Evolutionary conservation across 2,329 filamentous ascomycete genomes (phyloP).

Genomic region (Ascochyta pisi): DNA sequence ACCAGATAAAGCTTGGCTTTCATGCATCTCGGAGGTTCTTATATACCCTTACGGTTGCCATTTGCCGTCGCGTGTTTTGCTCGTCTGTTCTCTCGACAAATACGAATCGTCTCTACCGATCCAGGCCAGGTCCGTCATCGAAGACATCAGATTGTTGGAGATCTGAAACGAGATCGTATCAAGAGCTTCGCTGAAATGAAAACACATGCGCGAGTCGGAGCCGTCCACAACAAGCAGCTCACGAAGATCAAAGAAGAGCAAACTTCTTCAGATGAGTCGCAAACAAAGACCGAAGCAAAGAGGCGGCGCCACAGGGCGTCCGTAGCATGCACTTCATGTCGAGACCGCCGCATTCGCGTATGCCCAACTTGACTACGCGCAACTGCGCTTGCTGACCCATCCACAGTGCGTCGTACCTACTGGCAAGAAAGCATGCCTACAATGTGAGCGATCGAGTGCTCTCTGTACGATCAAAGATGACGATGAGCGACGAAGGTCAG

Average conservation of each 20-base stretch:
- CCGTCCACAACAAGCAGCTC: neutral
- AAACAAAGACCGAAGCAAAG: conserved; percentile 29
- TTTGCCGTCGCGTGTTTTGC: neutral
- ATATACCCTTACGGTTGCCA: conserved; percentile 3
- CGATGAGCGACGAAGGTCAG: conserved; percentile 61
- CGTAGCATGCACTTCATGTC: conserved; percentile 63
- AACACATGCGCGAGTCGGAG: neutral
- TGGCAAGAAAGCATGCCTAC: conserved; percentile 59
- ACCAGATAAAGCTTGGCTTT: conserved; percentile 12
- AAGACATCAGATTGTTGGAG: neutral
- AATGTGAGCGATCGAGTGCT: conserved; percentile 60
- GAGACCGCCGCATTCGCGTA: conserved; percentile 54
- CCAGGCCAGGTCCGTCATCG: too few relatives aligned
- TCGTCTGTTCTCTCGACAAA: neutral
- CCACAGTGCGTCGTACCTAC: conserved; percentile 61
- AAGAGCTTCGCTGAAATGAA: neutral
- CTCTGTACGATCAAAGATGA: conserved; percentile 65
- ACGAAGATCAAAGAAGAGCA: conserved; percentile 9
- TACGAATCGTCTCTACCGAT: too few relatives aligned
- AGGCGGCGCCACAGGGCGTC: conserved; percentile 56
- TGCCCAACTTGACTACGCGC: conserved; percentile 10
- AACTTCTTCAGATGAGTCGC: conserved; percentile 14
- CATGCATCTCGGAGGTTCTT: conserved; percentile 8
- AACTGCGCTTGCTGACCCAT: conserved; percentile 30
- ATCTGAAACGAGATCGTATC: neutral